phyloP scores from a whole-genome alignment of 1,139 yeast species.

The Geotrichum klebahnii region DNA sequence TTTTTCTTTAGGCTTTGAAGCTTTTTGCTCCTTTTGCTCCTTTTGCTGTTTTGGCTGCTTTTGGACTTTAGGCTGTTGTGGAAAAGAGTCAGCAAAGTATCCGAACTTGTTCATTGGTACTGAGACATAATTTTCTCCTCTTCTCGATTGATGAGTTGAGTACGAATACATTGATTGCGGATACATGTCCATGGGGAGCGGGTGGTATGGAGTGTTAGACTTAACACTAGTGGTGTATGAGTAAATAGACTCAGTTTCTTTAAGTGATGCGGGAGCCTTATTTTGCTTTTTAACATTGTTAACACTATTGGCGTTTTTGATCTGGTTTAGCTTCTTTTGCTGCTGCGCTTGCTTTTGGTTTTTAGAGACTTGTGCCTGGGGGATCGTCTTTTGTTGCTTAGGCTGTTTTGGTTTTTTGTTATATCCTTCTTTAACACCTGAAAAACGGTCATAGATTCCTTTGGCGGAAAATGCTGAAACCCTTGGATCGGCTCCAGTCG shows the following conservation, averaged over 20 bases:
- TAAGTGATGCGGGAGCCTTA: neutral
- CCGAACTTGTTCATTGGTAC: too few relatives aligned
- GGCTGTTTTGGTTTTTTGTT: too few relatives aligned
- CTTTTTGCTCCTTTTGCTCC: neutral
- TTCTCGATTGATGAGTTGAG: neutral
- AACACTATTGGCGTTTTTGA: neutral
- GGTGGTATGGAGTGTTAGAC: neutral
- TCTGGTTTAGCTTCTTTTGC: neutral
- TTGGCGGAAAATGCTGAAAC: constrained; percentile 5
- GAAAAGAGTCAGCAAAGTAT: too few relatives aligned
- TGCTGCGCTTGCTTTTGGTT: neutral
- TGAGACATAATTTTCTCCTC: too few relatives aligned
- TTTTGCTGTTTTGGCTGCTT: neutral
- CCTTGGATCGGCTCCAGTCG: neutral
- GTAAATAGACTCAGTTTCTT: neutral
- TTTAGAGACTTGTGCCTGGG: neutral
- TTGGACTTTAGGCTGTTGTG: neutral
- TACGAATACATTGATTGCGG: constrained; percentile 1
- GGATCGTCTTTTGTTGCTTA: too few relatives aligned
- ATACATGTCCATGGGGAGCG: constrained; percentile 1
- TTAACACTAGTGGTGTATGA: too few relatives aligned
- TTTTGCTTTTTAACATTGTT: too few relatives aligned
- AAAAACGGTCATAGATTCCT: constrained; percentile 4
- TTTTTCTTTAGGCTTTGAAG: neutral
- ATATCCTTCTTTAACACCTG: too few relatives aligned